Evolutionary conservation across 192 early-diverging fungal genomes (phyloP).

Genomic region (Dimargaris xerosporica): DNA sequence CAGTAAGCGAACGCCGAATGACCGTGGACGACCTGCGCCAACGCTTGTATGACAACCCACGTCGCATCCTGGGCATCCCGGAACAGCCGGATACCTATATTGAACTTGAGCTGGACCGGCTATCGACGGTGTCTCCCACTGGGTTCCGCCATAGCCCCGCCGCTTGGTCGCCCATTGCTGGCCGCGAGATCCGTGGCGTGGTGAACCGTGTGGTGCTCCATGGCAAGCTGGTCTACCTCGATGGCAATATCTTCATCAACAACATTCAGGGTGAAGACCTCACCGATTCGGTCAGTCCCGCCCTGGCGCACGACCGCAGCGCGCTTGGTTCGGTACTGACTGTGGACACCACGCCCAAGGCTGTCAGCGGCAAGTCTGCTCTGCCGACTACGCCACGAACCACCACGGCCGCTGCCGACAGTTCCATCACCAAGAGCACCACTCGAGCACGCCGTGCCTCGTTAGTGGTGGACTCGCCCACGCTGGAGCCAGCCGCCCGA

Average conservation of each 20-base stretch:
- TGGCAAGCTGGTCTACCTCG: constrained; percentile 72
- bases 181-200: constrained; percentile 42
- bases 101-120: constrained; percentile 81
- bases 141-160: constrained; percentile 15
- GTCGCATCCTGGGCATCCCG: constrained; percentile 82
- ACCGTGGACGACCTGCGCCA: constrained; percentile 59
- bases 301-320: not conserved
- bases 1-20: constrained; percentile 62
- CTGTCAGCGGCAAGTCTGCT: not conserved
- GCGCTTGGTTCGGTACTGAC: not conserved
- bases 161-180: constrained; percentile 46
- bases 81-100: constrained; percentile 85
- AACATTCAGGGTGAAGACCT: constrained; percentile 4
- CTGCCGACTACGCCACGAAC: not conserved
- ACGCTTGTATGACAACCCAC: constrained; percentile 71
- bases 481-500: not conserved
- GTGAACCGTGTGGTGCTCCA: constrained; percentile 84
- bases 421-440: not conserved
- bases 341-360: not conserved
- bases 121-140: constrained; percentile 26
- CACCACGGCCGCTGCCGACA: not conserved
- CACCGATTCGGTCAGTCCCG: not conserved
- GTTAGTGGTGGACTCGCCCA: not conserved
- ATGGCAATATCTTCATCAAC: constrained; percentile 44
- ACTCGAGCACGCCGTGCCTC: not conserved